Conservation (phyloP, 345 rosid genomes). For the Mercurialis annua region DNA sequence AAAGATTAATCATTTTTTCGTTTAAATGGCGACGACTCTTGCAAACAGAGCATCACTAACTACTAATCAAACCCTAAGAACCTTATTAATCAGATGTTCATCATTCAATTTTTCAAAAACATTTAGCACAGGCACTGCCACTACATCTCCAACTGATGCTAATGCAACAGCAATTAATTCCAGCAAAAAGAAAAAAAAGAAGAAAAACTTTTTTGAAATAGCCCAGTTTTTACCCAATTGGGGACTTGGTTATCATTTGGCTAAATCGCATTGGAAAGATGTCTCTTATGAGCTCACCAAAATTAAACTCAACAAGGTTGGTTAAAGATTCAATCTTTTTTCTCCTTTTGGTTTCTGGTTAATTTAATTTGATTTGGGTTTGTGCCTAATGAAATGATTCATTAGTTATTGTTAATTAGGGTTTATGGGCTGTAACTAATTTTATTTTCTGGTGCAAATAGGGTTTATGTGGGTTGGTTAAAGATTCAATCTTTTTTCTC, state of each 20-base stretch:
- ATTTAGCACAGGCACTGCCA: slow-evolving; percentile 43
- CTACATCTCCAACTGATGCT: slow-evolving; percentile 34
- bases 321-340: not conserved
- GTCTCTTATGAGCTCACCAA: slow-evolving; percentile 89
- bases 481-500: not conserved
- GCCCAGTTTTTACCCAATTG: slow-evolving; percentile 89
- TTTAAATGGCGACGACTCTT: slow-evolving; percentile 9
- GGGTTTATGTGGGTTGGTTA: slow-evolving; percentile 29
- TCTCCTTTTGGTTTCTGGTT: not conserved
- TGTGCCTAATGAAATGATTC: no score
- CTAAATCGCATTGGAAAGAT: slow-evolving; percentile 88
- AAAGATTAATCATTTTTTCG: no score
- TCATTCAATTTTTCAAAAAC: slow-evolving; percentile 44
- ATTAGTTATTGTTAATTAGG: no score
- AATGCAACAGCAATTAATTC: slow-evolving; percentile 25
- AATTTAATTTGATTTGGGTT: no score
- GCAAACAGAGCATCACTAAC: not conserved
- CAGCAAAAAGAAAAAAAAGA: slow-evolving; percentile 67
- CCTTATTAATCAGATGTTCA: not conserved
- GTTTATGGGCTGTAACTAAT: no score
- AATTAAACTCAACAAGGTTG: slow-evolving; percentile 93
- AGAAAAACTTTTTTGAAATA: slow-evolving; percentile 93
- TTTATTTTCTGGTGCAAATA: no score
- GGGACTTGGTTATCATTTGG: slow-evolving; percentile 93
- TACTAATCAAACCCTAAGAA: slow-evolving; percentile 6